Evolutionary conservation across 257 asterid genomes (phyloP).

Genomic region (Nicotiana paniculata): DNA sequence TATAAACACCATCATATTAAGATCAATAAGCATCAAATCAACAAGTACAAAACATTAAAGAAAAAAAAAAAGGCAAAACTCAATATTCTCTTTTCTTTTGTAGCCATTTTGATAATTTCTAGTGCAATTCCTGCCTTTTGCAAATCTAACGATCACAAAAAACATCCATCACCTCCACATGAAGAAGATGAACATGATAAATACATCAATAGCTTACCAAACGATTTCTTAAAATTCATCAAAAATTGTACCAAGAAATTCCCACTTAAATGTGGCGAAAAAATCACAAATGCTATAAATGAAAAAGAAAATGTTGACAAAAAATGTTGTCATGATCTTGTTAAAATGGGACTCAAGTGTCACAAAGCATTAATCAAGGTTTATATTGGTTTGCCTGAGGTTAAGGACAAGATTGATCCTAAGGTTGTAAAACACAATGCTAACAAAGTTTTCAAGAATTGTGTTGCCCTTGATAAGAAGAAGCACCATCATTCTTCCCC

Average conservation of each 20-base stretch:
- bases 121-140: constrained; percentile 4
- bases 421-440: neutral
- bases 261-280: neutral
- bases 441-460: neutral
- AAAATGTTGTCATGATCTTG: neutral
- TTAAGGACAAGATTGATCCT: neutral
- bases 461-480: neutral
- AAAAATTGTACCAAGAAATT: neutral
- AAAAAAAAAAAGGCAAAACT: neutral
- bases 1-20: neutral
- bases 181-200: neutral
- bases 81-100: neutral
- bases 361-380: neutral
- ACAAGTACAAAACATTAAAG: neutral
- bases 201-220: neutral
- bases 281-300: neutral
- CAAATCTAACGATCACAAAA: neutral
- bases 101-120: neutral
- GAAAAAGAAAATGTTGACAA: neutral
- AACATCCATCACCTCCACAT: neutral
- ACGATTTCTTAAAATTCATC: neutral
- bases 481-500: neutral
- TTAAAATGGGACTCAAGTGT: neutral
- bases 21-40: neutral
- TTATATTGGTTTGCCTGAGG: constrained; percentile 5